Conservation (phyloP, 2,329 filamentous ascomycete genomes). For the Paracoccidioides lutzii region DNA sequence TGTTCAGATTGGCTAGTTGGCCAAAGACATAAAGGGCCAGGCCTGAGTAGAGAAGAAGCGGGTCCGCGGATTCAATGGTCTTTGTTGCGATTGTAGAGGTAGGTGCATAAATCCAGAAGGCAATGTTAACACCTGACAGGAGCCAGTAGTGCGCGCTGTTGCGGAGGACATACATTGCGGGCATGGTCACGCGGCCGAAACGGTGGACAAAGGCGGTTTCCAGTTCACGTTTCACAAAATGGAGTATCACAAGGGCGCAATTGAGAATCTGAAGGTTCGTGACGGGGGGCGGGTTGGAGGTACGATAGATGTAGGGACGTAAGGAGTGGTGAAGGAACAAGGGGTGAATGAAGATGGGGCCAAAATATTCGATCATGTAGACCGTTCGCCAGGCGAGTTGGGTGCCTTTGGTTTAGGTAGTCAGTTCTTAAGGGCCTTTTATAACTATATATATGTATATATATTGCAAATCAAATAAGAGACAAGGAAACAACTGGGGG, state of each 20-base stretch:
- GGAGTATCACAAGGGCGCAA: constrained; percentile 59
- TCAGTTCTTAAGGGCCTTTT: neutral
- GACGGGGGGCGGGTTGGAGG: constrained; percentile 35
- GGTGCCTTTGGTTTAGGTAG: constrained; percentile 43
- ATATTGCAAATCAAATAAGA: neutral
- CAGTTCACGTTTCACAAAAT: constrained; percentile 90
- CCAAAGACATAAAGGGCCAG: constrained; percentile 61
- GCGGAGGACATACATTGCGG: constrained; percentile 76
- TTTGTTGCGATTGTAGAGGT: constrained; percentile 50
- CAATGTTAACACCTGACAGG: constrained; percentile 65
- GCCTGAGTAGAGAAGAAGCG: constrained; percentile 50
- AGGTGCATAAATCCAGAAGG: constrained; percentile 74
- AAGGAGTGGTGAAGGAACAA: constrained; percentile 48
- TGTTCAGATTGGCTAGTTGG: constrained; percentile 66
- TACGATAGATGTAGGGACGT: constrained; percentile 59
- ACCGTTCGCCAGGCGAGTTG: constrained; percentile 90
- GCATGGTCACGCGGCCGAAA: constrained; percentile 93
- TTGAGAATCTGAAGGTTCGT: constrained; percentile 60
- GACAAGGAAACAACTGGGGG: neutral
- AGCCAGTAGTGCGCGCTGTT: constrained; percentile 94
- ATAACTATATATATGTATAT: constrained; percentile 3
- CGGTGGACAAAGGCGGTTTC: constrained; percentile 92
- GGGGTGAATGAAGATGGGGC: constrained; percentile 77
- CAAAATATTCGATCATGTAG: constrained; percentile 89
- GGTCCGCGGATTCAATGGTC: constrained; percentile 26